A percentile compares a stretch with the other conserved stretches of the same genome.
These are phyloP conservation scores for Sclerotinia trifoliorum DNA, from an alignment of 2,329 filamentous ascomycete genomes.

Conservation along the genomic window DNA sequence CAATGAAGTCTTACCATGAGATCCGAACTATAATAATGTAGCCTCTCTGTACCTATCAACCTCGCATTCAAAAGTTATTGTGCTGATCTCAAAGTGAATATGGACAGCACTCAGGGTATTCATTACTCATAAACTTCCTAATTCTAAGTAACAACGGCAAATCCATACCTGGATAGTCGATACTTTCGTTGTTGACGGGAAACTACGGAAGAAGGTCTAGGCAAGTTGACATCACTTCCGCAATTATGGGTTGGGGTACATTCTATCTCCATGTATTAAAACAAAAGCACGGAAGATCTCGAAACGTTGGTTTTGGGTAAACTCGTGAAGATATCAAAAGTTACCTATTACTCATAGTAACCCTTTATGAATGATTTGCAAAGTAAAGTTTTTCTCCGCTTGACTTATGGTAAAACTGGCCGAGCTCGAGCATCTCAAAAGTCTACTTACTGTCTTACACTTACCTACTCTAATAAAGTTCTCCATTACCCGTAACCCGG, in stretches of 20 bases:
- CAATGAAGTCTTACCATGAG: not conserved
- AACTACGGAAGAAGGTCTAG: not conserved
- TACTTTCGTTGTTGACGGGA: conserved; percentile 2
- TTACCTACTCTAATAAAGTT: not conserved
- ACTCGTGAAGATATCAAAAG: not conserved
- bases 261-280: conserved; percentile 2
- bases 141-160: not conserved
- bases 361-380: not conserved
- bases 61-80: too few species aligned
- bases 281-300: not conserved
- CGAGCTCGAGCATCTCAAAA: not conserved
- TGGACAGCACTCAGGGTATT: too few species aligned
- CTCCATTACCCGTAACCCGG: not conserved
- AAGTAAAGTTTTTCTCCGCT: conserved; percentile 11
- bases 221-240: not conserved
- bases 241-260: conserved; percentile 12
- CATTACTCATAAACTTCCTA: not conserved
- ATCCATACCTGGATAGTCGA: not conserved
- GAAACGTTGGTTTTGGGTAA: not conserved
- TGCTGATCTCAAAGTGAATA: too few species aligned
- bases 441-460: not conserved
- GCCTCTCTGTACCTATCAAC: too few species aligned
- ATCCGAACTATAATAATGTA: not conserved
- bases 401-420: not conserved
- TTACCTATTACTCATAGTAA: too few species aligned